A percentile compares a stretch with the other conserved stretches of the same genome.
Evolutionary conservation across 2,329 filamentous ascomycete genomes (phyloP).

Genomic region (Alternaria sp.): DNA sequence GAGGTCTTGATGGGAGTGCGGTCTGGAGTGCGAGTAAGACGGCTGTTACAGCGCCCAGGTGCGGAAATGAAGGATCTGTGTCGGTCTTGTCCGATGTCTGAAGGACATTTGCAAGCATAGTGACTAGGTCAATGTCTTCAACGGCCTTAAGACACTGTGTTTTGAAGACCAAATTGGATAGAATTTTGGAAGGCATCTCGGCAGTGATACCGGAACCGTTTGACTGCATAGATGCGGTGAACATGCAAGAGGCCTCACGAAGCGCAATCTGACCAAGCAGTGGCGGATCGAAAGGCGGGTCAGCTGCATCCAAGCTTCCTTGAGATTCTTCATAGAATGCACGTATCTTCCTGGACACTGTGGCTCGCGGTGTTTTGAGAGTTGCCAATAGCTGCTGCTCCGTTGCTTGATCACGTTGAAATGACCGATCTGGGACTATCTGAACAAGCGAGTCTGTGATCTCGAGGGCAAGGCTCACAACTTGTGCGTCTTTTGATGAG

Average conservation of each 20-base stretch:
- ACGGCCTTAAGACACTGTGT: constrained; percentile 31
- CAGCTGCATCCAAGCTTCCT: constrained; percentile 41
- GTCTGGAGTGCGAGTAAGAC: constrained; percentile 44
- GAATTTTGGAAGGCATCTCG: constrained; percentile 40
- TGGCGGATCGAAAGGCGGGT: constrained; percentile 33
- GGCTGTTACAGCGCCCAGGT: constrained; percentile 40
- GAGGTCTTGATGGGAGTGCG: constrained; percentile 28
- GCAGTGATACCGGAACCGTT: constrained; percentile 14
- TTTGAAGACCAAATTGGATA: constrained; percentile 45
- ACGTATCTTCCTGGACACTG: constrained; percentile 28
- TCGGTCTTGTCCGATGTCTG: neutral
- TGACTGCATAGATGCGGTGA: constrained; percentile 29
- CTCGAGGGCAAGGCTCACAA: constrained; percentile 39
- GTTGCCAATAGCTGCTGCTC: constrained; percentile 9
- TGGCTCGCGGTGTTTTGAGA: constrained; percentile 10
- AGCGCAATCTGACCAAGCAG: constrained; percentile 38
- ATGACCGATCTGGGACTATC: constrained; percentile 45
- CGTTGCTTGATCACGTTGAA: constrained; percentile 20
- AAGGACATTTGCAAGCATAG: constrained; percentile 33
- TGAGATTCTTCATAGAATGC: constrained; percentile 47
- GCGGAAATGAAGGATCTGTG: constrained; percentile 29
- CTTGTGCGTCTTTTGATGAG: constrained; percentile 17
- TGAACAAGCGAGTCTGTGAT: constrained; percentile 48
- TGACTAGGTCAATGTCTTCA: constrained; percentile 33
- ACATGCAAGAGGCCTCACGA: constrained; percentile 38